A percentile compares a stretch with the other conserved stretches of the same genome.
Conservation (phyloP, 1,284 basidiomycete species). For the Blastosporella zonata region DNA sequence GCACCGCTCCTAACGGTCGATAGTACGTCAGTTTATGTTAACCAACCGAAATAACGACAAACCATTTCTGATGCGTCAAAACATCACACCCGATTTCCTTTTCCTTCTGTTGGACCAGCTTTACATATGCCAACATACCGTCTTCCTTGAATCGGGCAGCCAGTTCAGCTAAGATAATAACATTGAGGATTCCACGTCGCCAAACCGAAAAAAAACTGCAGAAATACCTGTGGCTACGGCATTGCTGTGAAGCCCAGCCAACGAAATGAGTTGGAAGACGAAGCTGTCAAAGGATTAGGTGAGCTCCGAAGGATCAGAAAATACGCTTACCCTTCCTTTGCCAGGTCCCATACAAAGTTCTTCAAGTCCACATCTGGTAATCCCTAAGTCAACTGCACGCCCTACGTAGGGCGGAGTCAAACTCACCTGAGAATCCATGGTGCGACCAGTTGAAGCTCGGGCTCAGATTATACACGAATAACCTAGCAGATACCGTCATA, state of each 20-base stretch:
- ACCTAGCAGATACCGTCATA: slow-evolving; percentile 35
- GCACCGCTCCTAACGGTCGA: slow-evolving; percentile 68
- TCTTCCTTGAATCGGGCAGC: slow-evolving; percentile 75
- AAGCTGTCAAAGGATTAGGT: slow-evolving; percentile 45
- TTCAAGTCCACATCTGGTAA: slow-evolving; percentile 66
- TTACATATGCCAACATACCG: slow-evolving; percentile 87
- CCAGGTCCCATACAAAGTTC: slow-evolving; percentile 90
- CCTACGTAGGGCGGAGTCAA: not conserved
- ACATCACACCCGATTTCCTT: slow-evolving; percentile 92
- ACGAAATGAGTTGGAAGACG: slow-evolving; percentile 80
- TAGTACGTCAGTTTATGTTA: slow-evolving; percentile 6
- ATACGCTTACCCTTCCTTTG: slow-evolving; percentile 72
- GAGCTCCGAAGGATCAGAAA: not conserved
- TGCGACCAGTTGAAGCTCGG: slow-evolving; percentile 93
- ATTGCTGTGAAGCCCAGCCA: slow-evolving; percentile 86
- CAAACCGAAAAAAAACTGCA: slow-evolving; percentile 9
- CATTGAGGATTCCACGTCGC: slow-evolving; percentile 1
- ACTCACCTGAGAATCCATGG: slow-evolving; percentile 73
- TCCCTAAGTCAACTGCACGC: not conserved
- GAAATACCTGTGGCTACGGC: slow-evolving; percentile 73
- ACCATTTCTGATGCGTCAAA: slow-evolving; percentile 90
- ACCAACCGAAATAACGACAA: slow-evolving; percentile 18
- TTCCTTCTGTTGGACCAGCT: slow-evolving; percentile 84
- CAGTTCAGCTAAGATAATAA: slow-evolving; percentile 57
- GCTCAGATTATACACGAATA: slow-evolving; percentile 93